A percentile compares a stretch with the other conserved stretches of the same genome.
Conservation (phyloP, 164 flowering plant species). For the Buxus sempervirens region DNA sequence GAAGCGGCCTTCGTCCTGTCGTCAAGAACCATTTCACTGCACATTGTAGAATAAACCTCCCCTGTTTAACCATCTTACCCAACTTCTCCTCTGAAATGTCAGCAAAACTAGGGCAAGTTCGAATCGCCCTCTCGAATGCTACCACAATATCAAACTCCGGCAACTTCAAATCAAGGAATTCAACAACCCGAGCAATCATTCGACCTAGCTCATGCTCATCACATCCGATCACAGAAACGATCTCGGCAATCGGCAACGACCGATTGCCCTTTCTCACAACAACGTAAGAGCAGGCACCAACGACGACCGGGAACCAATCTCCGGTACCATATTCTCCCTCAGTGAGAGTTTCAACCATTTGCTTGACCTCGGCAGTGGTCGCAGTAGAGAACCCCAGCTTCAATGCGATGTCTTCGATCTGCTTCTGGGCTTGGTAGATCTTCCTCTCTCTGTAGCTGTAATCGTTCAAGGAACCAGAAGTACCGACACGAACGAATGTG, state of each 20-base stretch:
- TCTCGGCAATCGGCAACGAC: slow-evolving; percentile 49
- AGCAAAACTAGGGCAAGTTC: slow-evolving; percentile 28
- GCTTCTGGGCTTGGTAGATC: slow-evolving; percentile 38
- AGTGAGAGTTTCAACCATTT: slow-evolving; percentile 49
- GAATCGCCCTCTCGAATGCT: slow-evolving; percentile 37
- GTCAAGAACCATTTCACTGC: slow-evolving; percentile 76
- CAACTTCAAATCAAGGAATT: slow-evolving; percentile 45
- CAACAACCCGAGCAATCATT: slow-evolving; percentile 64
- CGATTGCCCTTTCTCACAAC: slow-evolving; percentile 40
- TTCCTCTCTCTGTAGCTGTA: slow-evolving; percentile 52
- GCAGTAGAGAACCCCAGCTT: slow-evolving; percentile 31
- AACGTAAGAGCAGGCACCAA: slow-evolving; percentile 73
- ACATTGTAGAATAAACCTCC: slow-evolving; percentile 68
- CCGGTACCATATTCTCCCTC: slow-evolving; percentile 71
- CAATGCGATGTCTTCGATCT: slow-evolving; percentile 40
- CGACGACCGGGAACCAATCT: slow-evolving; percentile 58
- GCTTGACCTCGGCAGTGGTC: slow-evolving; percentile 31
- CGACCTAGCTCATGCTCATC: slow-evolving; percentile 63
- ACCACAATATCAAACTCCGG: slow-evolving; percentile 58
- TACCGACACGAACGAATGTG: slow-evolving; percentile 45
- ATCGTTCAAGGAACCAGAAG: slow-evolving; percentile 35
- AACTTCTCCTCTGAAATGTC: slow-evolving; percentile 27
- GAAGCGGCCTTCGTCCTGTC: slow-evolving; percentile 74
- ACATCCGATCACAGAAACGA: slow-evolving; percentile 35
- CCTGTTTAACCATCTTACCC: slow-evolving; percentile 54